These are phyloP conservation scores for Phlyctochytrium arcticum DNA, from an alignment of 192 early-diverging fungal genomes.

Conservation along the genomic window DNA sequence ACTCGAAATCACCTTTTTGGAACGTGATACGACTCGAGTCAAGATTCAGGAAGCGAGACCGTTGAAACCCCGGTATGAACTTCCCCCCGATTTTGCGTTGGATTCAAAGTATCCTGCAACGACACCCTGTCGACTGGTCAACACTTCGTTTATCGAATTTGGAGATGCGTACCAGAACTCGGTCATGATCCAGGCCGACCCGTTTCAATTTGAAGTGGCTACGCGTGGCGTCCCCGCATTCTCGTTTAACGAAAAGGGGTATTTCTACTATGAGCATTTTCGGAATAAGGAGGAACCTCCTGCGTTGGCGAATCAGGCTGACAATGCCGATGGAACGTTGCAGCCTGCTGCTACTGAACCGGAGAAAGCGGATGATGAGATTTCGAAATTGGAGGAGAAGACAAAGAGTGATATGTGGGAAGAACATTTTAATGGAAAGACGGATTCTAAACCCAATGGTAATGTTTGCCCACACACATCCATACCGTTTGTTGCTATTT, in stretches of 20 bases:
- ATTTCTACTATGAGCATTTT: constrained; percentile 81
- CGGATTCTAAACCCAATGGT: constrained; percentile 93
- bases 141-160: constrained; percentile 31
- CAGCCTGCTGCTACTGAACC: not conserved
- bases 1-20: constrained; percentile 8
- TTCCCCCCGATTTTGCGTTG: constrained; percentile 42
- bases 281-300: constrained; percentile 48
- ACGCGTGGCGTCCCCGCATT: constrained; percentile 55
- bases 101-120: constrained; percentile 12
- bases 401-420: constrained; percentile 67
- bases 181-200: constrained; percentile 50
- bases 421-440: constrained; percentile 83
- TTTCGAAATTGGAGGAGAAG: constrained; percentile 42
- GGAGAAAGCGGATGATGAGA: constrained; percentile 33
- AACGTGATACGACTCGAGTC: constrained; percentile 24
- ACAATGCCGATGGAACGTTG: constrained; percentile 1
- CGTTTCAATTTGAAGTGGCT: constrained; percentile 59
- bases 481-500: too few species aligned
- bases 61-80: constrained; percentile 67
- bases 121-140: constrained; percentile 32
- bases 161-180: constrained; percentile 35
- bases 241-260: constrained; percentile 75
- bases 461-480: too few species aligned
- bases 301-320: constrained; percentile 15
- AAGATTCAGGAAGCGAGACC: constrained; percentile 53